phyloP scores from a whole-genome alignment of 2,329 filamentous ascomycete genomes.

The Sordariomycetes sp. region DNA sequence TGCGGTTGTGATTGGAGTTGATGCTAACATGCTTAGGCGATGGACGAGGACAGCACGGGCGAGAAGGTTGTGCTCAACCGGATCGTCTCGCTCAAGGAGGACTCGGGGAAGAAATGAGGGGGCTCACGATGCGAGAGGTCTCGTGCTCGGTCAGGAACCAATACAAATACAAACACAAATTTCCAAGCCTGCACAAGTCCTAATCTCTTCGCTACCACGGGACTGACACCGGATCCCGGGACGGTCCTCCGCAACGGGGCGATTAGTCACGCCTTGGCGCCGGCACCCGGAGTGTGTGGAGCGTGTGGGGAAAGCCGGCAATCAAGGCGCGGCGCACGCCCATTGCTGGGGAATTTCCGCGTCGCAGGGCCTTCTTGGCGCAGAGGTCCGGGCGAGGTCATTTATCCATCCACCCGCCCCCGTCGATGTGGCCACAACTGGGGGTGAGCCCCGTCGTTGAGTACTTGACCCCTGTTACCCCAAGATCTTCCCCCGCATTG shows the following conservation, averaged over 20 bases:
- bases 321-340: neutral
- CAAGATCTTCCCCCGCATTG: neutral
- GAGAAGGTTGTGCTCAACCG: conserved; percentile 82
- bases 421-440: neutral
- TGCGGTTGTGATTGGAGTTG: neutral
- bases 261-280: neutral
- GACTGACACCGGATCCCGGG: neutral
- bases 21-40: conserved; percentile 27
- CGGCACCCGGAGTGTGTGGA: too few relatives aligned
- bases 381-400: neutral
- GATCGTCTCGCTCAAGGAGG: conserved; percentile 87
- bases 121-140: neutral
- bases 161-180: neutral
- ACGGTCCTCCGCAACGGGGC: neutral
- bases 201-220: neutral
- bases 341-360: neutral
- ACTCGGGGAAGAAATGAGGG: conserved; percentile 20
- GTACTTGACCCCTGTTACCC: neutral
- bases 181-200: neutral
- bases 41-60: conserved; percentile 69
- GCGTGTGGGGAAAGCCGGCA: neutral
- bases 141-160: neutral
- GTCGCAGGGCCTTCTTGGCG: neutral
- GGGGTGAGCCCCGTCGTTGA: neutral
- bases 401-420: neutral